Evolutionary conservation across 2,329 filamentous ascomycete genomes (phyloP), one percentile per base, ranked within the genome.

Genomic region (Penicillium oxalicum): DNA sequence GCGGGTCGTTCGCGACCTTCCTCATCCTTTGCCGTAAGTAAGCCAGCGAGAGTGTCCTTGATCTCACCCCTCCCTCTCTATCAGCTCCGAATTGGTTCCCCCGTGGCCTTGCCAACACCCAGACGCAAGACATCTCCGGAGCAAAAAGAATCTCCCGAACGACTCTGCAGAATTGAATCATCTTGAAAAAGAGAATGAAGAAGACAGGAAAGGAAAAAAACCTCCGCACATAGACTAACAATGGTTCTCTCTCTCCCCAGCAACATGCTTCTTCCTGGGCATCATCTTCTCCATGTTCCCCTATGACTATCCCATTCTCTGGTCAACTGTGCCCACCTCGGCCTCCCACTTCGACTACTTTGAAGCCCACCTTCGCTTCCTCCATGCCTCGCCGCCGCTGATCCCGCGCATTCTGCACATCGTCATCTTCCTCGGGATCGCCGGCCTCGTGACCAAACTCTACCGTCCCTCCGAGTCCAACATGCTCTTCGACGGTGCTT

Each of bases 231-330:
- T 32, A 18, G 12, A 44, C 9, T 9, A 54, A 45, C 43, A 41
- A 37, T 6, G 34, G 27, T 11, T 12, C n/a, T 24, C 9, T 6
- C 28, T n/a, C 18, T 13, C 40, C 44, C 34, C 61, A 91, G 87
- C 87, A 56, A 90, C 87, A 57, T 95, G 88, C 71, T 98, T 98
- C 81, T 95, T 97, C 81, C 86, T 98, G 56, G 93, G 93, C 61
- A 90, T 97, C 70, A 85, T 98, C 71, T 98, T 97, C 80, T 90
- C 90, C 61, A 84, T 85, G 55, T 94, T 97, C 72, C 91, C 93
- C 53, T 98, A 97, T 77, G 93, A 75, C 65, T 75, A 75, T 58
- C 72, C 72, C 11, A 70, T 75, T 44, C 70, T 75, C 5, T 75
- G 72, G 72, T 73, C 71, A 25, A 66, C 68, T 4, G 56, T 60